Base-by-base conservation (phyloP, 2,329 filamentous ascomycete species). In the Cryphonectria carpinicola region DNA sequence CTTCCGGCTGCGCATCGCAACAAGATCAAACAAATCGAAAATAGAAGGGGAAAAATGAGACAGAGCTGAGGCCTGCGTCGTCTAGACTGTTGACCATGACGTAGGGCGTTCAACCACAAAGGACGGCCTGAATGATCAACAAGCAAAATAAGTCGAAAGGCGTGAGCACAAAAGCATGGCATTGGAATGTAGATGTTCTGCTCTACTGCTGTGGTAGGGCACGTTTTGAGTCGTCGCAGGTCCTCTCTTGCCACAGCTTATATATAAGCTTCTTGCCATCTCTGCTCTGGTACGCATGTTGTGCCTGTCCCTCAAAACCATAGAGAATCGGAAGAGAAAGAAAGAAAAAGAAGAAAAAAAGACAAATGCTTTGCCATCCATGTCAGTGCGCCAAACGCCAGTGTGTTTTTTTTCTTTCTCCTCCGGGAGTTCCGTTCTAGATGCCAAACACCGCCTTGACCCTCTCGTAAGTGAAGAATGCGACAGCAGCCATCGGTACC, bases 401-500 rank as follows among this genome's bases (percentile, higher is more conserved):
- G 25, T 56, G 19, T 35, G 8, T 11, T 11, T 19, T 41, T 4
- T 11, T 17, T 7, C n/a, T 10, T 66, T 13, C 32, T 61, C n/a
- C 28, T 43, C 43, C 7, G n/a, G 3, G 37, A 14, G 22, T 7
- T 39, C 67, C 3, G 5, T 66, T 78, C 77, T 83, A 93, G 77
- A 94, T 93, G 58, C 89, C 90, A 74, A 94, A 82, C 74, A 85
- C 82, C 61, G 82, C 86, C 83, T 91, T 91, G 75, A 86, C 81
- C 72, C 89, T 84, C 80, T 91, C 89, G 76, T 91, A 91, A 22
- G 88, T 89, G 77, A 88, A 91, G 77, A 91, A 91, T 75, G 85
- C 86, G 68, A 88, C 85, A 17, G 96, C 96, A 39, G 84, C 89
- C 93, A 99, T 92, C 4, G 96, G 96, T 73, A 98, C 86, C 66